Evolutionary conservation across 2,329 filamentous ascomycete species (phyloP).

Genomic region (Xylaria sp.): DNA sequence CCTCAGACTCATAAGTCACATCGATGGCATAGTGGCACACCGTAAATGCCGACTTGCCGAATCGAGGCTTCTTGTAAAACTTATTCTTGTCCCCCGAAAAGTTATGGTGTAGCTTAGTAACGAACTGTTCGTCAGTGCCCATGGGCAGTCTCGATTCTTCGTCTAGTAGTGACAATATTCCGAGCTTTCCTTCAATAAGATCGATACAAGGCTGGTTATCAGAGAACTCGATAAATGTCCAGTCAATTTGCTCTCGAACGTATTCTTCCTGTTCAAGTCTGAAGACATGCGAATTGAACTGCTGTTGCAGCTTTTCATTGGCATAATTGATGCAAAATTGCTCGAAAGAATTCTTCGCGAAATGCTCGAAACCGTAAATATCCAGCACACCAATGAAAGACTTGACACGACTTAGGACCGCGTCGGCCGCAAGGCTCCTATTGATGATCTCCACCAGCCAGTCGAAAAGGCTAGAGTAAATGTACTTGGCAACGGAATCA

Average conservation of each 20-base stretch:
- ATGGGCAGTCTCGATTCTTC: constrained; percentile 97
- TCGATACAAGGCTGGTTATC: constrained; percentile 99
- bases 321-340: constrained; percentile 99
- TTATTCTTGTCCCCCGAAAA: constrained; percentile 89
- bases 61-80: constrained; percentile 98
- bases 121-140: constrained; percentile 96
- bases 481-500: constrained; percentile 97
- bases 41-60: constrained; percentile 96
- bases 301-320: constrained; percentile 98
- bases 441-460: constrained; percentile 99
- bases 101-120: constrained; percentile 94
- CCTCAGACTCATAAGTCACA: constrained; percentile 97
- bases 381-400: constrained; percentile 98
- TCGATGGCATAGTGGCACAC: constrained; percentile 98
- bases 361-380: constrained; percentile 99
- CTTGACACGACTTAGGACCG: constrained; percentile 78
- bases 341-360: constrained; percentile 99
- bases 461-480: constrained; percentile 97
- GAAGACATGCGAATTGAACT: constrained; percentile 99
- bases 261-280: constrained; percentile 99
- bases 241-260: constrained; percentile 93
- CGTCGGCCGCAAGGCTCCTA: constrained; percentile 83
- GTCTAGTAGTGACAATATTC: constrained; percentile 88
- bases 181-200: constrained; percentile 94
- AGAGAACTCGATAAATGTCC: constrained; percentile 99